Conservation (phyloP, 75 land plant species). For the Ceratopteris richardii region DNA sequence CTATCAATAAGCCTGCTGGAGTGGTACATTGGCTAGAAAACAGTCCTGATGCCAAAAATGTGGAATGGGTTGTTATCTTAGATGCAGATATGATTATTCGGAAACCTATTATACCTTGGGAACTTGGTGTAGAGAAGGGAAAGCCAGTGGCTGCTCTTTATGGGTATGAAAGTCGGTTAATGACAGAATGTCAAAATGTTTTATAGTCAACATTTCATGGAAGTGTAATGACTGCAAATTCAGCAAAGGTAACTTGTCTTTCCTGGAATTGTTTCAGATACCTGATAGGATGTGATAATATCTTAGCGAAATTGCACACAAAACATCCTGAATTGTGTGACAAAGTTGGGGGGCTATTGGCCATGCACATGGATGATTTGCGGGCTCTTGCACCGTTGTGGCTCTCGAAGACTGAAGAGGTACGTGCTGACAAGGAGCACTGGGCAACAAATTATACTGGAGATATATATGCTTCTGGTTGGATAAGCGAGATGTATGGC, state of each 20-base stretch:
- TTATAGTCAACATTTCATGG: too few relatives aligned
- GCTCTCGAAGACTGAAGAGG: conserved; percentile 98
- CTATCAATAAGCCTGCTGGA: conserved; percentile 96
- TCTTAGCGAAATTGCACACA: conserved; percentile 81
- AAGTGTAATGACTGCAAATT: too few relatives aligned
- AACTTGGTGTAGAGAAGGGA: conserved; percentile 85
- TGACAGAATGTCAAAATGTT: too few relatives aligned
- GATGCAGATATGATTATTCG: conserved; percentile 93
- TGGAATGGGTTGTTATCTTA: conserved; percentile 94
- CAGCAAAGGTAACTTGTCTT: conserved; percentile 2
- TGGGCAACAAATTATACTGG: conserved; percentile 91
- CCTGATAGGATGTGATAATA: conserved; percentile 84
- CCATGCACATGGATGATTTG: conserved; percentile 94
- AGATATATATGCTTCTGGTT: conserved; percentile 77
- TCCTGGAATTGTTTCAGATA: conserved; percentile 44
- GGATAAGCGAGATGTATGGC: conserved; percentile 99
- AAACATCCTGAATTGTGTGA: conserved; percentile 90
- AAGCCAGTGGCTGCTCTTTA: conserved; percentile 84
- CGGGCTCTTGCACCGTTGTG: conserved; percentile 84
- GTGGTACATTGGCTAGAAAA: conserved; percentile 85
- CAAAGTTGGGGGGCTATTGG: conserved; percentile 90
- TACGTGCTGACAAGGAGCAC: conserved; percentile 72
- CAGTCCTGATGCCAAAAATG: conserved; percentile 79
- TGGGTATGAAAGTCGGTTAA: conserved; percentile 71
- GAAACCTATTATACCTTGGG: conserved; percentile 88